phyloP scores from a whole-genome alignment of 179 eudicot genomes.

The Monotropa hypopitys region DNA sequence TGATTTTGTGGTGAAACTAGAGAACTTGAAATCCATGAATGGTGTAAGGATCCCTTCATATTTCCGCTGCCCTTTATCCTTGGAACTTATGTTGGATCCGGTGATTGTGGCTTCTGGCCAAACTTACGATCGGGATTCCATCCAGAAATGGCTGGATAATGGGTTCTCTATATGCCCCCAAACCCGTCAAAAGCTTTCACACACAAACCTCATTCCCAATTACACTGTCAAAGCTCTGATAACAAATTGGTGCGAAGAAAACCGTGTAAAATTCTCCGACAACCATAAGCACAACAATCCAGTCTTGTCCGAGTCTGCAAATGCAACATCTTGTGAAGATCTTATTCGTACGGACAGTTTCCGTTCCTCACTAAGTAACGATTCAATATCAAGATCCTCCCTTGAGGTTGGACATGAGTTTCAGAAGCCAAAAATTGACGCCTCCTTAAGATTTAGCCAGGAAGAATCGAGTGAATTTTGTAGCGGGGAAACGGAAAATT shows the following conservation, averaged over 20 bases:
- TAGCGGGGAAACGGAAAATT: conserved; percentile 19
- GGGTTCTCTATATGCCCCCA: conserved; percentile 93
- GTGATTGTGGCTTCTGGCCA: conserved; percentile 98
- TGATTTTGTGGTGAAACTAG: conserved; percentile 61
- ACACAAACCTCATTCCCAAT: conserved; percentile 83
- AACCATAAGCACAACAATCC: conserved; percentile 13
- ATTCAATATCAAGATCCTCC: conserved; percentile 38
- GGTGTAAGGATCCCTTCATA: conserved; percentile 41
- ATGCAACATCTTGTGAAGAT: conserved; percentile 23
- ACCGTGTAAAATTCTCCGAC: conserved; percentile 73
- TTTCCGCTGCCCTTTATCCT: conserved; percentile 92
- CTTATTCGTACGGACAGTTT: conserved; percentile 36
- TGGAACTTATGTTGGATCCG: conserved; percentile 95
- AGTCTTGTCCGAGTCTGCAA: conserved; percentile 11
- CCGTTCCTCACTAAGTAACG: conserved; percentile 32
- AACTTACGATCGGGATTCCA: conserved; percentile 84
- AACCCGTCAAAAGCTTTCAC: conserved; percentile 72
- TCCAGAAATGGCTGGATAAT: conserved; percentile 79
- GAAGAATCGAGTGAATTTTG: conserved; percentile 21
- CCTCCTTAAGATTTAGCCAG: conserved; percentile 28
- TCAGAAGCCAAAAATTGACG: conserved; percentile 30
- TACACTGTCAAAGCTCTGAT: conserved; percentile 94
- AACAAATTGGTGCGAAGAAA: conserved; percentile 83
- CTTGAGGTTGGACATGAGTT: conserved; percentile 38
- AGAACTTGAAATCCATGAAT: conserved; percentile 46